Evolutionary conservation across 306 rosid genomes (phyloP), one percentile per base, ranked within the genome.

Genomic region (Prunus kanzakura): DNA sequence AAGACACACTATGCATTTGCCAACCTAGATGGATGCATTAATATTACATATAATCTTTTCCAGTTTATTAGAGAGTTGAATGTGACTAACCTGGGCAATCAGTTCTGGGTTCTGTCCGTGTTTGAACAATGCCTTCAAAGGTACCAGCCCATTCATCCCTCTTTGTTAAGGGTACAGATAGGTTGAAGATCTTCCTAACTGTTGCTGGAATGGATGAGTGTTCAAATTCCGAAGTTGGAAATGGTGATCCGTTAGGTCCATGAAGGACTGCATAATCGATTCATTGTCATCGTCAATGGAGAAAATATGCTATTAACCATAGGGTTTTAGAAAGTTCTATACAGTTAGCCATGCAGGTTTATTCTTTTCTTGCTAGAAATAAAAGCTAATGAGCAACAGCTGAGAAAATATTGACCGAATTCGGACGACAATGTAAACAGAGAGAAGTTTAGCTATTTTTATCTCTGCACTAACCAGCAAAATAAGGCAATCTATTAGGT

Each of bases 71-170:
- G 27, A 47, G 32, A 38, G 52, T 20, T 19, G 3, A 70, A 67
- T 58, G 73, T 1, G 29, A 82, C 84, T 73, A 79, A 92, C 98
- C 92, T 38, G 98, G 98, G 81, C 98, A 92, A 71, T 92, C 97
- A 30, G 93, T 90, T 75, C 98, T 89, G 11, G 98, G 97, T 50
- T 88, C 43, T 14, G 83, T 82, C 73, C 85, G 78, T 30, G 76
- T 86, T 67, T 81, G 89, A 7, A 94, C 81, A 73, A 94, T 82
- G 75, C 72, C 79, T 72, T 94, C 95, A 52, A 94, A 94, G 55
- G 98, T 90, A 38, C 90, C 95, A 32, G 96, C 98, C 97, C 97
- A 94, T 72, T 61, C 85, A 75, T 90, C 98, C 82, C 98, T 86
- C 68, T 86, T 85, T 19, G 97, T 94, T 25, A 94, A 94, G 11